A percentile compares a stretch with the other conserved stretches of the same genome.
Conservation (phyloP, 768 basidiomycete genomes). For the Gelatoporia subvermispora region DNA sequence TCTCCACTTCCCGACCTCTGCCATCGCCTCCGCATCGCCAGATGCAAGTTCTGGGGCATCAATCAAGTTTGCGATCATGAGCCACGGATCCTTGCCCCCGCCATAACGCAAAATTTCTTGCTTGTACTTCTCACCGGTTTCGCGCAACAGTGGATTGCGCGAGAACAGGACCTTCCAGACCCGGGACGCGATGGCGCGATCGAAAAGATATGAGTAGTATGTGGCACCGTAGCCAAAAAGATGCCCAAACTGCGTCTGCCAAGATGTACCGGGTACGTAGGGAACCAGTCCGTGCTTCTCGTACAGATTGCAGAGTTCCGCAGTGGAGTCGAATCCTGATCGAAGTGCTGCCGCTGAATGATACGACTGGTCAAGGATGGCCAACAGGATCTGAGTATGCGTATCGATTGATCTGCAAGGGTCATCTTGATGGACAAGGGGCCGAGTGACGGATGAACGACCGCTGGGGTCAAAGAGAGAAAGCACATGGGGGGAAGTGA, state of each 20-base stretch:
- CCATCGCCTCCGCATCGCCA: constrained; percentile 84
- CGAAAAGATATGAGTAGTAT: constrained; percentile 97
- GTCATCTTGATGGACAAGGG: constrained; percentile 66
- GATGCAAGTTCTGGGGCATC: constrained; percentile 54
- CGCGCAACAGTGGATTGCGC: constrained; percentile 60
- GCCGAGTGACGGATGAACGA: constrained; percentile 39
- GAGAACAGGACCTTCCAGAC: constrained; percentile 80
- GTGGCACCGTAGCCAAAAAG: constrained; percentile 95
- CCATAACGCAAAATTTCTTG: constrained; percentile 71
- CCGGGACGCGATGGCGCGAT: constrained; percentile 91
- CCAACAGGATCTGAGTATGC: constrained; percentile 85
- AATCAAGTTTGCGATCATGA: constrained; percentile 76
- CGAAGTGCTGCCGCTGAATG: constrained; percentile 65
- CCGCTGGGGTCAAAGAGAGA: constrained; percentile 66
- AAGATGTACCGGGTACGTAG: constrained; percentile 78
- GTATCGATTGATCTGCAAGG: constrained; percentile 84
- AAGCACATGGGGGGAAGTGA: constrained; percentile 78
- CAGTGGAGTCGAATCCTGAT: constrained; percentile 68
- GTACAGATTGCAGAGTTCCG: constrained; percentile 54
- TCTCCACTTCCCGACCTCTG: constrained; percentile 84
- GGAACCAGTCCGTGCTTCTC: constrained; percentile 76
- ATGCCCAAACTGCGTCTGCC: constrained; percentile 96
- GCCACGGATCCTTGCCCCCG: constrained; percentile 92
- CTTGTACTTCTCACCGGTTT: constrained; percentile 79
- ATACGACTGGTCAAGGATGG: constrained; percentile 83